Percentiles rank a stretch among this genome's conserved stretches.
Conservation (phyloP, 2,329 filamentous ascomycete genomes). For the Xylariaceae sp. region DNA sequence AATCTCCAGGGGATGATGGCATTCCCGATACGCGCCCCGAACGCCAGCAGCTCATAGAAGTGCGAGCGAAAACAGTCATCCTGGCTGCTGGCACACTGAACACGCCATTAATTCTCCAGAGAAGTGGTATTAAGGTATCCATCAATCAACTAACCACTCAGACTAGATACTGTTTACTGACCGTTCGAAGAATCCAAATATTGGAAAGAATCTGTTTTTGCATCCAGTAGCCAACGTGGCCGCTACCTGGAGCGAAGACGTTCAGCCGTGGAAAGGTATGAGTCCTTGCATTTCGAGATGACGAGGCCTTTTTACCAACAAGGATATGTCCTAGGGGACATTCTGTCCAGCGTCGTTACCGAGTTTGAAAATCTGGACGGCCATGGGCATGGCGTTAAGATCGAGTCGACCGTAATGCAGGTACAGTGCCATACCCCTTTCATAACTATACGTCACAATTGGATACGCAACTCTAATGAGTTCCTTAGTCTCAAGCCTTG, state of each 20-base stretch:
- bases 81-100: conserved; percentile 3
- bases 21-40: not conserved
- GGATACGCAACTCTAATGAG: not conserved
- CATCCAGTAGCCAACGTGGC: conserved; percentile 2
- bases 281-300: not conserved
- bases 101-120: conserved; percentile 3
- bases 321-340: not conserved
- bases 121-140: not conserved
- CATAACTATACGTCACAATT: not conserved
- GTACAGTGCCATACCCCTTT: not conserved
- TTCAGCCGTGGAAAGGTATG: conserved; percentile 10
- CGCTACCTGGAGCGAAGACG: conserved; percentile 1
- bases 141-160: not conserved
- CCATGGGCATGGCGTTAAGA: conserved; percentile 6
- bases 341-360: conserved; percentile 5
- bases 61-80: conserved; percentile 5
- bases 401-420: conserved; percentile 2
- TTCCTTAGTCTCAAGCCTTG: conserved; percentile 1
- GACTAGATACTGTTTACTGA: not conserved
- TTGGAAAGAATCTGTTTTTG: conserved; percentile 10
- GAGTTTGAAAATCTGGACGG: conserved; percentile 10
- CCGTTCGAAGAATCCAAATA: conserved; percentile 1
- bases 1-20: not conserved
- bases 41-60: not conserved
- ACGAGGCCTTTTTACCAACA: not conserved